Evolutionary conservation across 306 rosid species (phyloP).

Genomic region (Urtica urens): DNA sequence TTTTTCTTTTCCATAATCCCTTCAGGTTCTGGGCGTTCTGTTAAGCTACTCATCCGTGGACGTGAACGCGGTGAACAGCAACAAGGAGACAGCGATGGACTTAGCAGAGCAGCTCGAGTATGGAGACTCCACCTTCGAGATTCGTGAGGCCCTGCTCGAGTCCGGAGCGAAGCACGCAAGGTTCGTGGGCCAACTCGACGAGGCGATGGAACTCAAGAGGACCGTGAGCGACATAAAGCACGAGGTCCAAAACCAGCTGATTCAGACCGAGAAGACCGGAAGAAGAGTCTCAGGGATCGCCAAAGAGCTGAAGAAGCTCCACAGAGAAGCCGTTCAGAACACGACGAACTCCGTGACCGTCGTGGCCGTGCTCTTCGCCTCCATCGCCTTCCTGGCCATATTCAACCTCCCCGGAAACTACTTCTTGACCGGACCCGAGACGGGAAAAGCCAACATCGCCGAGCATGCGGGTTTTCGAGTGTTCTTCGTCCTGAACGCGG

Average conservation of each 20-base stretch:
- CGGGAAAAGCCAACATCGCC: constrained; percentile 61
- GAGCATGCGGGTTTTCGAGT: constrained; percentile 45
- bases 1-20: too few species aligned
- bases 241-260: constrained; percentile 77
- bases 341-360: constrained; percentile 77
- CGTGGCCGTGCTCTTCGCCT: constrained; percentile 88
- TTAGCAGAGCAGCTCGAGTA: constrained; percentile 75
- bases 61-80: constrained; percentile 67
- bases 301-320: constrained; percentile 84
- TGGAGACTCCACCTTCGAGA: constrained; percentile 62
- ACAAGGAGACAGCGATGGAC: constrained; percentile 78
- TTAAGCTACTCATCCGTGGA: constrained; percentile 47
- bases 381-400: constrained; percentile 90
- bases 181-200: constrained; percentile 69
- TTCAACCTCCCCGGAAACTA: constrained; percentile 96
- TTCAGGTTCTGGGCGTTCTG: constrained; percentile 58
- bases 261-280: constrained; percentile 71
- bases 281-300: constrained; percentile 87
- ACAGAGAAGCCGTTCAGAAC: constrained; percentile 87
- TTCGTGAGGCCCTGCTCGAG: constrained; percentile 54
- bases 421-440: constrained; percentile 5
- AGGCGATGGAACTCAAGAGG: constrained; percentile 86
- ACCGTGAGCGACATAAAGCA: constrained; percentile 94
- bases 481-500: constrained; percentile 71
- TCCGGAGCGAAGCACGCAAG: constrained; percentile 84